Conservation (phyloP, 495 filamentous ascomycete genomes). For the Hypomontagnella monticulosa region DNA sequence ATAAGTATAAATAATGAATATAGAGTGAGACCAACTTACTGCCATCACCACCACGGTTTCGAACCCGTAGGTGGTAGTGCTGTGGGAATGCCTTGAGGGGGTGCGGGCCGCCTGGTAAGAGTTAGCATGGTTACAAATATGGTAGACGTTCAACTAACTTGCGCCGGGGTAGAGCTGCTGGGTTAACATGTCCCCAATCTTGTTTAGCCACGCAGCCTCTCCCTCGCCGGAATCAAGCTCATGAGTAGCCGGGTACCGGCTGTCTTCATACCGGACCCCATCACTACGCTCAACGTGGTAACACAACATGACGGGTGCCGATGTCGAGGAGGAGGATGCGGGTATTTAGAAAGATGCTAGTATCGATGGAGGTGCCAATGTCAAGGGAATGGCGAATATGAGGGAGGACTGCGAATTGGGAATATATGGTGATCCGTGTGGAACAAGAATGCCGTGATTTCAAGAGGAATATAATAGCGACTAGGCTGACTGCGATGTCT, state of each 20-base stretch:
- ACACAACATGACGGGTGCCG: too few relatives aligned
- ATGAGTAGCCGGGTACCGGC: background rate
- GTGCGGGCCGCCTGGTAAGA: background rate
- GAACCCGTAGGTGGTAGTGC: slow-evolving; percentile 20
- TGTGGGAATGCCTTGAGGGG: slow-evolving; percentile 5
- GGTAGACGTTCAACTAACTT: slow-evolving; percentile 6
- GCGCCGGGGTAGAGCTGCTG: slow-evolving; percentile 19
- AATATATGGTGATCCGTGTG: too few relatives aligned
- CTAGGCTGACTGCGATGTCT: too few relatives aligned
- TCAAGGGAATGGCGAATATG: too few relatives aligned
- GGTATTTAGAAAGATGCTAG: too few relatives aligned
- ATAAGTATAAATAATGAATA: background rate
- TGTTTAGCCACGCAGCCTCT: background rate
- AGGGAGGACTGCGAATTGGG: too few relatives aligned
- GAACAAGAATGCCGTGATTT: too few relatives aligned
- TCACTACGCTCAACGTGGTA: background rate
- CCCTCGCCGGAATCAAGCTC: background rate
- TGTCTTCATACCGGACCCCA: slow-evolving; percentile 2
- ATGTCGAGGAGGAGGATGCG: too few relatives aligned
- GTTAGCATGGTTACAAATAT: slow-evolving; percentile 10
- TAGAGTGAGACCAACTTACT: slow-evolving; percentile 9
- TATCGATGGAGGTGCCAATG: too few relatives aligned
- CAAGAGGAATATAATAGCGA: too few relatives aligned
- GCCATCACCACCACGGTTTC: background rate
- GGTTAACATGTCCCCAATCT: slow-evolving; percentile 14